Evolutionary conservation across 176 grass and related monocot species (phyloP).

Genomic region (Coix lacrymajobi): DNA sequence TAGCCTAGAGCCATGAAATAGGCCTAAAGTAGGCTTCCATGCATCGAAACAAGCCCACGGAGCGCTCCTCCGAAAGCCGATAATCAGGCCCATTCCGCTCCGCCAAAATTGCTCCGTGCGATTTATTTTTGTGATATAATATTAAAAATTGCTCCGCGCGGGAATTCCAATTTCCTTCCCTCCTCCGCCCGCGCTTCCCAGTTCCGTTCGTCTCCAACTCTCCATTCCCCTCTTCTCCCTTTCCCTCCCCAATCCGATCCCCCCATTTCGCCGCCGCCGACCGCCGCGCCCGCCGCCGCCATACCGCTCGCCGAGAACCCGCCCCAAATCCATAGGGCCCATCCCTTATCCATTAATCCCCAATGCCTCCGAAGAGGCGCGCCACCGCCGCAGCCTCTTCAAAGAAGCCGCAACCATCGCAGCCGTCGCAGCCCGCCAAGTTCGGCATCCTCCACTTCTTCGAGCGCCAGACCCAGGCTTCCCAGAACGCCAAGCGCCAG

Average conservation of each 20-base stretch:
- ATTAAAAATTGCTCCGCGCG: constrained; percentile 1
- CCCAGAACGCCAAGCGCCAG: constrained; percentile 37
- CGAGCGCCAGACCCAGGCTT: constrained; percentile 81
- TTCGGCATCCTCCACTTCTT: constrained; percentile 96
- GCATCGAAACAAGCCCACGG: background rate
- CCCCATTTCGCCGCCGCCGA: background rate
- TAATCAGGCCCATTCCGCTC: background rate
- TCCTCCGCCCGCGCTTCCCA: background rate
- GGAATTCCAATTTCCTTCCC: constrained; percentile 34
- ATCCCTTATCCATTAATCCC: background rate
- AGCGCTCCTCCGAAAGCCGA: background rate
- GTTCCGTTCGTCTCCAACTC: background rate
- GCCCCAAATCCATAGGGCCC: background rate
- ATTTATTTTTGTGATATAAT: too few relatives aligned
- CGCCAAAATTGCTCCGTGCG: constrained; percentile 15
- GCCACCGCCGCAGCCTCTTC: constrained; percentile 22
- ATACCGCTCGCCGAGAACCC: background rate
- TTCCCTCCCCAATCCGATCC: constrained; percentile 3
- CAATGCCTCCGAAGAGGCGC: constrained; percentile 82
- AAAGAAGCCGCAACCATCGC: constrained; percentile 48
- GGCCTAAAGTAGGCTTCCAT: background rate
- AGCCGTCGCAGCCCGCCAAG: constrained; percentile 73
- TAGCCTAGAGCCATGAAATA: background rate
- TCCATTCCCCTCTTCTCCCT: background rate
- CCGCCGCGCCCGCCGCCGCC: background rate